Base-by-base conservation (phyloP, 2,329 filamentous ascomycete species). In the Colletotrichum lupini region DNA sequence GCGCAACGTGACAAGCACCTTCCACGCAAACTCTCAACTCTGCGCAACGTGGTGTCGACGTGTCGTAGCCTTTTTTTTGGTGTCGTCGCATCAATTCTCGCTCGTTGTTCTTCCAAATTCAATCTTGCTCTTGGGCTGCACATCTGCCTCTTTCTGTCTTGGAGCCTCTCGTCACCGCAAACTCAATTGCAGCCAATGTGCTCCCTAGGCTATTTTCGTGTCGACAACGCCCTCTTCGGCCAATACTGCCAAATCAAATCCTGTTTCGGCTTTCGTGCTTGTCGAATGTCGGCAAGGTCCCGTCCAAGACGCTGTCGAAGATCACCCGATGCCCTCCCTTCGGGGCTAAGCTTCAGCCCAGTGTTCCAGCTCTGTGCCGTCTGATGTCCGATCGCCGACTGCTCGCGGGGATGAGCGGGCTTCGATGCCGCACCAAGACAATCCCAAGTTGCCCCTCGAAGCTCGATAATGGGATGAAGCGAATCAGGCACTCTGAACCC, bases 331-430 rank as follows among this genome's bases (percentile, higher is more conserved):
- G 22, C 58, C 30, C 53, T 19, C 26, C 30, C 53, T 19, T 28
- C 52, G 14, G 32, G 22, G 32, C 14, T 60, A 73, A 65, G 67
- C 70, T 73, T 60, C 67, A 65, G 49, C 26, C 70, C 67, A 70
- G 70, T 70, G 70, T 73, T 73, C 70, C 70, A 70, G 70, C 60
- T 70, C 32, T 32, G 55, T 65, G 70, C 60, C 70, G 67, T 73
- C 70, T 60, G 67, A 73, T 64, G 55, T 70, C 66, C 16, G 56
- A 73, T 70, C 67, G 67, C 67, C 60, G 58, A 70, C 59, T 30
- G 12, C 35, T 61, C 55, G 59, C 46, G 42, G 59, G 60, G 67
- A 12, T 35, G 55, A 37, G 28, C 69, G 60, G 70, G 14, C 55
- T 69, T 59, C 42, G 55, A 22, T 52, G n/a, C 65, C 65, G 69